phyloP scores from a whole-genome alignment of 2,329 filamentous ascomycete species.

The Fusarium tjaetaba region DNA sequence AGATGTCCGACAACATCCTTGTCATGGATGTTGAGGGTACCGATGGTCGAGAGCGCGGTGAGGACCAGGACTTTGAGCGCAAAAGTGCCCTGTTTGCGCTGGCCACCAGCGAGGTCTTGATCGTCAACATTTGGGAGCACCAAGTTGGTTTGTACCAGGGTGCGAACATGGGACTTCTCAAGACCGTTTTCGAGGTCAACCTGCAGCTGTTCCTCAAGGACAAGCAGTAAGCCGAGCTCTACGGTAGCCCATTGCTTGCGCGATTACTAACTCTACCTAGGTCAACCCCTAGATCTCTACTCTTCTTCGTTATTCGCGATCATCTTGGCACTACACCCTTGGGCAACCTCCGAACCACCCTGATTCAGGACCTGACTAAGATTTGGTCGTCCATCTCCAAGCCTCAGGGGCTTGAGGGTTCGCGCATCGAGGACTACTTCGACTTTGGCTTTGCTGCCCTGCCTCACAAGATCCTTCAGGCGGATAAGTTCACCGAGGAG shows the following conservation, averaged over 20 bases:
- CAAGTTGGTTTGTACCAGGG: conserved; percentile 98
- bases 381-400: conserved; percentile 96
- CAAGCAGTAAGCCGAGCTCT: conserved; percentile 72
- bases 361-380: conserved; percentile 88
- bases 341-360: conserved; percentile 86
- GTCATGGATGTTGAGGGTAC: conserved; percentile 99
- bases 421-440: conserved; percentile 95
- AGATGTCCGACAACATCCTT: conserved; percentile 96
- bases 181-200: conserved; percentile 99
- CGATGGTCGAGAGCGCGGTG: conserved; percentile 92
- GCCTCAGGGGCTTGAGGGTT: conserved; percentile 85
- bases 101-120: conserved; percentile 96
- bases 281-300: conserved; percentile 85
- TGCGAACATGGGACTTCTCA: conserved; percentile 97
- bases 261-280: conserved; percentile 55
- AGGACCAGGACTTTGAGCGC: conserved; percentile 98
- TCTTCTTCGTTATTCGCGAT: conserved; percentile 99
- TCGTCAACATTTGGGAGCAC: conserved; percentile 99
- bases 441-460: conserved; percentile 97
- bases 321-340: conserved; percentile 93
- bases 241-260: neutral
- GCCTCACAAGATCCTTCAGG: conserved; percentile 96
- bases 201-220: conserved; percentile 96
- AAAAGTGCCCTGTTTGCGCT: conserved; percentile 98
- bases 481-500: conserved; percentile 86